Conservation (phyloP, 345 rosid genomes). For the Excoecaria agallocha region DNA sequence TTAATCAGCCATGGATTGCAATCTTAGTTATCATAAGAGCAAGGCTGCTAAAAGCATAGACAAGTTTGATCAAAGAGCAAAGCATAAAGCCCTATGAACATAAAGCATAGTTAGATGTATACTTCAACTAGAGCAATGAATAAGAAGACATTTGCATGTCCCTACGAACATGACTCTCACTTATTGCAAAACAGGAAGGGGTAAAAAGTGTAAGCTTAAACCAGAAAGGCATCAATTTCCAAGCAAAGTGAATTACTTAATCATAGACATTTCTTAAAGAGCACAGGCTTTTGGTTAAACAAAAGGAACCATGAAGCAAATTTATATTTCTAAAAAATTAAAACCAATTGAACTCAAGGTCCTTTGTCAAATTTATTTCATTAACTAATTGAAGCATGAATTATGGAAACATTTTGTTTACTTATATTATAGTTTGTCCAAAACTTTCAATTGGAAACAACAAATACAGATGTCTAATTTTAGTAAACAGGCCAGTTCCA, state of each 20-base stretch:
- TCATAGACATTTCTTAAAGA: background rate
- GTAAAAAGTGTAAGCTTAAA: background rate
- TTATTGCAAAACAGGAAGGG: background rate
- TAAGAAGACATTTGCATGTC: background rate
- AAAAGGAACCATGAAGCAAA: background rate
- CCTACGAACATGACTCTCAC: background rate
- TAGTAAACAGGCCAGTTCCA: too few species aligned
- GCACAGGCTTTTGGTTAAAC: background rate
- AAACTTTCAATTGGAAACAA: too few species aligned
- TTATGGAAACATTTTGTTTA: background rate
- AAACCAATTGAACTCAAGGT: background rate
- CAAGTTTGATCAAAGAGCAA: background rate
- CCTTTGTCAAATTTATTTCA: background rate
- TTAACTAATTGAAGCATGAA: background rate
- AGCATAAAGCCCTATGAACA: background rate
- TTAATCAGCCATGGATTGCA: background rate
- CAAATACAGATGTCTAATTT: too few species aligned
- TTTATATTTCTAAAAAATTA: background rate
- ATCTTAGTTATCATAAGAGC: background rate
- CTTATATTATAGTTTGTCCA: too few species aligned
- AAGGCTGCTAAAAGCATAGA: background rate
- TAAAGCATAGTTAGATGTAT: background rate
- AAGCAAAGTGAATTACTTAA: background rate
- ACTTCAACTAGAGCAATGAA: background rate
- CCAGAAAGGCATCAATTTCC: background rate